Base-by-base conservation (phyloP, 148 eudicot species). In the Polygonum maritimum region DNA sequence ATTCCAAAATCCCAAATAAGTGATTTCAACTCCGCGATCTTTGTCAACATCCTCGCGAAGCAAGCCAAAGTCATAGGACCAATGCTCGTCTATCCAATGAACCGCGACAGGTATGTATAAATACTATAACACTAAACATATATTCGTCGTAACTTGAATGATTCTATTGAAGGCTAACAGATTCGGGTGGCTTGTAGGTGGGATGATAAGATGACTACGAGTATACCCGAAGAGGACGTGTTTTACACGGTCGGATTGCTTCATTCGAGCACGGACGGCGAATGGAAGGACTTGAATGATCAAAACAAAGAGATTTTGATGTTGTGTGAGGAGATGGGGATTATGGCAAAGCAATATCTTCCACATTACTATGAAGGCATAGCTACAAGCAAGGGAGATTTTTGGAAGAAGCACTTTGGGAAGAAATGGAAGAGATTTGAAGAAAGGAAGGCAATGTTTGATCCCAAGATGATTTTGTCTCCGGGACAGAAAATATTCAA, bases 401-500 rank as follows among this genome's bases (percentile, higher is more conserved):
- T 86, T 11, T 95, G 98, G 97, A 78, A 75, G 74, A 82, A 78
- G 39, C 98, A 95, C 69, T 95, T 92, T 75, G 98, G 96, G 12
- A 19, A 76, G 1, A 85, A 92, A 84, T 95, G 98, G 98, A 75
- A 45, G 4, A 82, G 19, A 26, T 89, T 95, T 80, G 75, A 80
- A 57, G 58, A 88, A 47, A 83, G 84, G 45, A 95, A 95, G 76
- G 71, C 54, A 1, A 73, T 35, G 83, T 95, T 88, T 79, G 98
- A 95, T 87, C 98, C 98, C 39, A 90, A 83, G 67, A 82, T 81
- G 90, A 92, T 95, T 21, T 77, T 95, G 57, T 87, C 98, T 0
- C 94, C 96, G 0, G 97, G 98, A 33, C 98, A 95, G 74, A 87
- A 79, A 63, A 92, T 95, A 71, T 92, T 92, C 78, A 85, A 67